Evolutionary conservation across 2,329 filamentous ascomycete genomes (phyloP).

Genomic region (Pseudogymnoascus sp.): DNA sequence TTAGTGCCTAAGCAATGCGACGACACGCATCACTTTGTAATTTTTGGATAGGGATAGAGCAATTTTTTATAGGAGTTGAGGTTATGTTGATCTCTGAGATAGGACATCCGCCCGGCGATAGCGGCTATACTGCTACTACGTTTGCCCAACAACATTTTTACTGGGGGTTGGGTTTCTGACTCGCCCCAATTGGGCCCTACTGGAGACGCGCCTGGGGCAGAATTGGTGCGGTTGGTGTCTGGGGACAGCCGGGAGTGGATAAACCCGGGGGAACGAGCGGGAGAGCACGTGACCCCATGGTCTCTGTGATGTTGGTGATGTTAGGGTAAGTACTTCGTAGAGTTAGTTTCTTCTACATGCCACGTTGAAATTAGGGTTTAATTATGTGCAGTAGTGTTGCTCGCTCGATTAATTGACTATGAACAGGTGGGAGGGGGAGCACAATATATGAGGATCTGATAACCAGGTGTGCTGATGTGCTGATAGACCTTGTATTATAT

Average conservation of each 20-base stretch:
- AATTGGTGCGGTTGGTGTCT: neutral
- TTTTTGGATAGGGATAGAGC: neutral
- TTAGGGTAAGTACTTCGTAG: too few species aligned
- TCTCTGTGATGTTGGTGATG: too few species aligned
- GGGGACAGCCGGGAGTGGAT: neutral
- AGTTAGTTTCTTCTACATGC: too few species aligned
- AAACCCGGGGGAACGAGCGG: neutral
- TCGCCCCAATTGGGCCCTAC: neutral
- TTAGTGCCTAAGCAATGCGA: constrained; percentile 5
- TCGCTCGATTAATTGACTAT: neutral
- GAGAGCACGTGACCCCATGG: neutral
- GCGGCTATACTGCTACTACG: neutral
- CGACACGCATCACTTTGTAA: neutral
- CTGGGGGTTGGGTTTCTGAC: neutral
- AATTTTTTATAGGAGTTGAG: neutral
- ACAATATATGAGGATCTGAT: neutral
- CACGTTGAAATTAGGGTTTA: neutral
- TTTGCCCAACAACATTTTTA: neutral
- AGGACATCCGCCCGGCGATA: constrained; percentile 4
- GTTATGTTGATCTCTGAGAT: neutral
- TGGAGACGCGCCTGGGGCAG: neutral
- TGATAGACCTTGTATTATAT: neutral
- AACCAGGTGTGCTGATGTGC: neutral
- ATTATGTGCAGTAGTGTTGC: neutral
- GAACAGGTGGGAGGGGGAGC: neutral